Conservation (phyloP, 2,329 filamentous ascomycete genomes). For the Nemania sp. region DNA sequence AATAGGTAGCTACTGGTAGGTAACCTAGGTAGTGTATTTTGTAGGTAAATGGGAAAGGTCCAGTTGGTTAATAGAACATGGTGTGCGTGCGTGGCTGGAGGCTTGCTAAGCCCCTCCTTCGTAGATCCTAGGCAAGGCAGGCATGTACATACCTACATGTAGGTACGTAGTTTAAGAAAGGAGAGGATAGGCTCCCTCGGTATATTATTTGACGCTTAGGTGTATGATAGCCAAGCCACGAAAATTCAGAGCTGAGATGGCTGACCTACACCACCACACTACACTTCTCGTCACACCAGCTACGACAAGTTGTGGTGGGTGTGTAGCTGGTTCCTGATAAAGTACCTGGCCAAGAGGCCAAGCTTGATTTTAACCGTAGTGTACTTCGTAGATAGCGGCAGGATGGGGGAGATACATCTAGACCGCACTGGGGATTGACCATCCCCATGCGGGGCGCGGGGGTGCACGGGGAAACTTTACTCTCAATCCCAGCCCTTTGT, state of each 20-base stretch:
- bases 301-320: too few relatives aligned
- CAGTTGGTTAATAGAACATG: too few relatives aligned
- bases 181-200: not conserved
- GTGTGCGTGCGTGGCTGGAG: not conserved
- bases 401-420: too few relatives aligned
- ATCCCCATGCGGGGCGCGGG: not conserved
- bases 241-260: not conserved
- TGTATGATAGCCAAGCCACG: not conserved
- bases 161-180: too few relatives aligned
- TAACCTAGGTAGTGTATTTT: conserved; percentile 11
- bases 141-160: too few relatives aligned
- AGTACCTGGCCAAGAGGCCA: not conserved
- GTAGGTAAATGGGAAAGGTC: too few relatives aligned
- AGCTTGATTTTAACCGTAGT: not conserved
- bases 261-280: too few relatives aligned
- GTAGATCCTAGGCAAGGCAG: conserved; percentile 16
- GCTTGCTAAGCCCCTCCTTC: conserved; percentile 12
- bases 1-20: too few relatives aligned
- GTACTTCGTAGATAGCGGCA: not conserved
- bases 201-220: not conserved
- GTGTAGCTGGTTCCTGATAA: too few relatives aligned
- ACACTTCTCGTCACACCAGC: not conserved
- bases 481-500: too few relatives aligned
- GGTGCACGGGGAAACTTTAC: not conserved
- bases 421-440: not conserved